phyloP scores from a whole-genome alignment of 768 basidiomycete genomes.

The Saitozyma podzolica region DNA sequence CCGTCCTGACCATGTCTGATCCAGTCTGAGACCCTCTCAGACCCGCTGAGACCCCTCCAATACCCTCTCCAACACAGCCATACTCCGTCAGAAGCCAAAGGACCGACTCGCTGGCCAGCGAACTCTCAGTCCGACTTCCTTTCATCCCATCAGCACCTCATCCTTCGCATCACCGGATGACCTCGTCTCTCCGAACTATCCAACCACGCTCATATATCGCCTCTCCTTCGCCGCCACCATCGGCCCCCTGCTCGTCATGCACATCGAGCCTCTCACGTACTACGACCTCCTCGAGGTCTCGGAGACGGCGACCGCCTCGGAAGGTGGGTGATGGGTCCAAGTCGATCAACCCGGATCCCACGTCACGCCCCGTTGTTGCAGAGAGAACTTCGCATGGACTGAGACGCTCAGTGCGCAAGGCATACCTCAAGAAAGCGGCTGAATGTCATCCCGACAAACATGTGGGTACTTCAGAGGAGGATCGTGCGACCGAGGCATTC shows the following conservation, averaged over 20 bases:
- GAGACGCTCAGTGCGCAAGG: slow-evolving; percentile 26
- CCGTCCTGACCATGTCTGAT: too few relatives aligned
- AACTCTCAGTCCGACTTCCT: too few relatives aligned
- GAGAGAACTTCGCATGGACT: not conserved
- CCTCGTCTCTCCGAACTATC: too few relatives aligned
- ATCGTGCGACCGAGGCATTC: slow-evolving; percentile 21
- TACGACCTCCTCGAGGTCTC: slow-evolving; percentile 21
- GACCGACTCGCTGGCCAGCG: too few relatives aligned
- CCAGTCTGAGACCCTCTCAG: too few relatives aligned
- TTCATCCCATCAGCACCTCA: too few relatives aligned
- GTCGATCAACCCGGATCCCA: not conserved
- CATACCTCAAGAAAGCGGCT: slow-evolving; percentile 27
- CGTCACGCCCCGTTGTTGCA: not conserved
- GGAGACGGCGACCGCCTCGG: slow-evolving; percentile 17
- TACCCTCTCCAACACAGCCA: too few relatives aligned
- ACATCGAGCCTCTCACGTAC: slow-evolving; percentile 13
- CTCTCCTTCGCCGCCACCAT: too few relatives aligned
- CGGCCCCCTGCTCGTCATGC: not conserved
- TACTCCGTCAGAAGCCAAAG: too few relatives aligned
- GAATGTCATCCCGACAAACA: slow-evolving; percentile 31
- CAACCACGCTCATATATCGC: too few relatives aligned
- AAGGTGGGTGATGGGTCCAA: slow-evolving; percentile 14
- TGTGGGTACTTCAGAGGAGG: slow-evolving; percentile 14
- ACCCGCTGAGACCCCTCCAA: too few relatives aligned
- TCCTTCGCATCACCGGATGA: too few relatives aligned